A percentile compares a stretch with the other conserved stretches of the same genome.
Evolutionary conservation across 2,329 filamentous ascomycete species (phyloP).

Genomic region (Pyrenophora seminiperda): DNA sequence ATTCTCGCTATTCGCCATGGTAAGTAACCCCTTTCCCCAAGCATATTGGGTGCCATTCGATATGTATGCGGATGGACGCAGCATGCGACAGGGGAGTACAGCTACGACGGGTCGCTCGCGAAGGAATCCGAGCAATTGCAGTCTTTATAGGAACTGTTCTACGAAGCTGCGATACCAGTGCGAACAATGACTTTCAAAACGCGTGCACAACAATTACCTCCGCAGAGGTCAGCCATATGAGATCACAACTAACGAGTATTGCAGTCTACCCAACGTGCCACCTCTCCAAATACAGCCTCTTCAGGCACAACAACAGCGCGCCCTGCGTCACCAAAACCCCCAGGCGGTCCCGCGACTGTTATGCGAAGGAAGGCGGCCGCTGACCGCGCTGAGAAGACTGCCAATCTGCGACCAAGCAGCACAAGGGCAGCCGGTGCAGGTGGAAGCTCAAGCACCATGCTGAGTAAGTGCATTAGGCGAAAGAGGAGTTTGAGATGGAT

Average conservation of each 20-base stretch:
- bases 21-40: constrained; percentile 14
- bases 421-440: constrained; percentile 93
- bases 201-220: neutral
- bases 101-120: neutral
- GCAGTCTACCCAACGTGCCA: constrained; percentile 38
- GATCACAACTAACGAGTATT: constrained; percentile 4
- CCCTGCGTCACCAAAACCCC: constrained; percentile 83
- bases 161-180: no score
- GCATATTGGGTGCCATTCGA: constrained; percentile 8
- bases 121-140: neutral
- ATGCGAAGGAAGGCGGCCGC: constrained; percentile 94
- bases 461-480: constrained; percentile 71
- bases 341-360: constrained; percentile 91
- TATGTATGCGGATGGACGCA: neutral
- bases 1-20: constrained; percentile 22
- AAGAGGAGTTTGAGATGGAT: no score
- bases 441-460: constrained; percentile 96
- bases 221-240: neutral
- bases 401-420: constrained; percentile 89
- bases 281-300: constrained; percentile 48
- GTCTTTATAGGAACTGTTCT: neutral
- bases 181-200: neutral
- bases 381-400: constrained; percentile 95
- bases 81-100: constrained; percentile 11
- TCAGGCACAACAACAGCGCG: constrained; percentile 74